phyloP scores from a whole-genome alignment of 345 rosid genomes.

The Limnanthes douglasii region DNA sequence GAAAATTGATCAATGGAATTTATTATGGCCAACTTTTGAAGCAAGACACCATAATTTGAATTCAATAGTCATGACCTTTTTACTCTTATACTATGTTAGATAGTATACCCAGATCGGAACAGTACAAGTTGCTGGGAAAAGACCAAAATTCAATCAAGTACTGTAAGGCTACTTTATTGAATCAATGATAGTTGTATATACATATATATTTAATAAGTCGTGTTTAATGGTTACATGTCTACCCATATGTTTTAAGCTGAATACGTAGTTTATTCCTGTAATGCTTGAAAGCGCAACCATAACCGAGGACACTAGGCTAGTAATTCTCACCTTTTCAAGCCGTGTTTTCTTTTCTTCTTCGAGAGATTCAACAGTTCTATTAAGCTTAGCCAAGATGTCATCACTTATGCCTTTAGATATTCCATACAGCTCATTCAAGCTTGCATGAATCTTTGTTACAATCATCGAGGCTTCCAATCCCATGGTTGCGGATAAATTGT shows the following conservation, averaged over 20 bases:
- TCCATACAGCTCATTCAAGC: constrained; percentile 77
- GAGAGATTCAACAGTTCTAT: constrained; percentile 63
- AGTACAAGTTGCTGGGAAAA: too few relatives aligned
- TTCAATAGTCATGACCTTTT: too few relatives aligned
- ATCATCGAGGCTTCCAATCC: constrained; percentile 96
- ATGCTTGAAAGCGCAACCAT: too few relatives aligned
- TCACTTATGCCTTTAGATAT: constrained; percentile 91
- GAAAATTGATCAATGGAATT: too few relatives aligned
- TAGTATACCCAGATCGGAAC: too few relatives aligned
- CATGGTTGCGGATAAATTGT: constrained; percentile 47
- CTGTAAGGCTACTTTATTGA: too few relatives aligned
- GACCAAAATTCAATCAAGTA: too few relatives aligned
- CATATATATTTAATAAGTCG: too few relatives aligned
- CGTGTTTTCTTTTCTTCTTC: constrained; percentile 68
- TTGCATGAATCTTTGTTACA: constrained; percentile 93
- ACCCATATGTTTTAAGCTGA: neutral
- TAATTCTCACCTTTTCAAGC: constrained; percentile 62
- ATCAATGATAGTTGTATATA: too few relatives aligned
- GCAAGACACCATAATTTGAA: too few relatives aligned
- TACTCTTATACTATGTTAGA: too few relatives aligned
- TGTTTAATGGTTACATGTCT: constrained; percentile 4
- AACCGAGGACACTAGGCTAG: constrained; percentile 2
- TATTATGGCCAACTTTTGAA: too few relatives aligned
- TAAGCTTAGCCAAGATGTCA: constrained; percentile 56
- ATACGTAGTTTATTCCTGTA: neutral